A percentile compares a stretch with the other conserved stretches of the same genome.
phyloP scores from a whole-genome alignment of 495 filamentous ascomycete species.

The Chaetomium tenue region DNA sequence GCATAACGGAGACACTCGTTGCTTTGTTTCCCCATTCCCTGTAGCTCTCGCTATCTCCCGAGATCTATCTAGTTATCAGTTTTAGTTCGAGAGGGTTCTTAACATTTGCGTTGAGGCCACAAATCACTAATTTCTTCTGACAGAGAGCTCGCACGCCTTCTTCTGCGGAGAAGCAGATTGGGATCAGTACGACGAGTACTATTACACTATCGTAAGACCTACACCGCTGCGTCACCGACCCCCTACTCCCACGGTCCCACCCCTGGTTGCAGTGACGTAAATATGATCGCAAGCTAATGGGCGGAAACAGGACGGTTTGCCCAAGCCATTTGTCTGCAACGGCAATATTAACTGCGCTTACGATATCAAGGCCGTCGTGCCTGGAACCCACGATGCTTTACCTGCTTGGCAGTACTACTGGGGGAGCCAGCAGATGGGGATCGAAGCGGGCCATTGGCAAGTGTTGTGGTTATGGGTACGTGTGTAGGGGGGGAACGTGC shows the following conservation, averaged over 20 bases:
- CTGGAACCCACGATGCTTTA: constrained; percentile 2
- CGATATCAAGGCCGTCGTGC: constrained; percentile 28
- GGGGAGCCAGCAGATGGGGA: constrained; percentile 32
- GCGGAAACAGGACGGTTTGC: constrained; percentile 27
- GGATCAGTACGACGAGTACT: constrained; percentile 4
- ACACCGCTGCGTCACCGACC: too few species aligned
- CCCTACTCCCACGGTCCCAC: constrained; percentile 1
- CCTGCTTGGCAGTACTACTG: constrained; percentile 39
- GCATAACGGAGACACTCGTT: too few species aligned
- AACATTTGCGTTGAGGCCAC: too few species aligned
- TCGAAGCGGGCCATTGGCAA: constrained; percentile 34
- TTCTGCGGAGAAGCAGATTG: constrained; percentile 26
- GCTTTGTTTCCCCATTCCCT: too few species aligned
- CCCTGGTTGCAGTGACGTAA: not conserved
- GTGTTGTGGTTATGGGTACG: constrained; percentile 37
- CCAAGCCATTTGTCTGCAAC: constrained; percentile 38
- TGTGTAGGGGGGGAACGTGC: not conserved
- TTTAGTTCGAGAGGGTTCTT: too few species aligned
- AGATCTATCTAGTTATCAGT: too few species aligned
- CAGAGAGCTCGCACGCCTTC: constrained; percentile 27
- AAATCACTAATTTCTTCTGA: too few species aligned
- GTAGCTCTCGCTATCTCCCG: too few species aligned
- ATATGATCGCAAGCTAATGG: not conserved
- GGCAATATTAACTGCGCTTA: constrained; percentile 37
- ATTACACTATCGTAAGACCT: constrained; percentile 36